phyloP scores from a whole-genome alignment of 2,329 filamentous ascomycete species.

The Davidsoniella neocaledoniae region DNA sequence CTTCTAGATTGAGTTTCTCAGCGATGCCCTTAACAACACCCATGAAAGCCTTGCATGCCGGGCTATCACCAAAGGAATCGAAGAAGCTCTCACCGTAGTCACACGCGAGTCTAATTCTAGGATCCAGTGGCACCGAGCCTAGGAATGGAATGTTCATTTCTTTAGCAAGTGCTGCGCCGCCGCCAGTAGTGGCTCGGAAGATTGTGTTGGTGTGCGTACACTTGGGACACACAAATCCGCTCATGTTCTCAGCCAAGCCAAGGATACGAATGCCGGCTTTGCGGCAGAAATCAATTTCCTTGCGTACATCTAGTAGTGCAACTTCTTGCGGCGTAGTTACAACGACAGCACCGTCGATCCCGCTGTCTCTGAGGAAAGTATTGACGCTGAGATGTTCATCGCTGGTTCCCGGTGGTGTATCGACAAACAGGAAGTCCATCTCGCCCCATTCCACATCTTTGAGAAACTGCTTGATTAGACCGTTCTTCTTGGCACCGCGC shows the following conservation, averaged over 20 bases:
- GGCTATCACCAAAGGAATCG: slow-evolving; percentile 82
- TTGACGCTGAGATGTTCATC: slow-evolving; percentile 95
- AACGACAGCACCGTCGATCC: slow-evolving; percentile 83
- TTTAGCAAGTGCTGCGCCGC: slow-evolving; percentile 60
- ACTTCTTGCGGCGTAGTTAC: slow-evolving; percentile 95
- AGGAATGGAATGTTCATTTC: slow-evolving; percentile 83
- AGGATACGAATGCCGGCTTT: slow-evolving; percentile 84
- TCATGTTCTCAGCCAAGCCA: slow-evolving; percentile 96
- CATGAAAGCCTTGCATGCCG: slow-evolving; percentile 68
- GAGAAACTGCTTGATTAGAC: slow-evolving; percentile 90
- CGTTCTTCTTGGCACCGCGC: slow-evolving; percentile 97
- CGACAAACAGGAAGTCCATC: slow-evolving; percentile 80
- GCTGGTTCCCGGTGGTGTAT: slow-evolving; percentile 87
- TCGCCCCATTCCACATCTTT: slow-evolving; percentile 98
- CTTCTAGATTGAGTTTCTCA: slow-evolving; percentile 44
- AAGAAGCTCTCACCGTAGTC: slow-evolving; percentile 97
- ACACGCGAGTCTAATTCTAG: slow-evolving; percentile 86
- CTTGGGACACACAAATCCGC: slow-evolving; percentile 85
- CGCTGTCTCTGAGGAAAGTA: slow-evolving; percentile 73
- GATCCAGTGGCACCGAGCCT: slow-evolving; percentile 79
- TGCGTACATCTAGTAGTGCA: slow-evolving; percentile 76
- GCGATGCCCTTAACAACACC: slow-evolving; percentile 61
- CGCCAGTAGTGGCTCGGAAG: slow-evolving; percentile 81
- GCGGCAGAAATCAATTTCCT: slow-evolving; percentile 93
- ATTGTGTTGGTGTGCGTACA: slow-evolving; percentile 73